These are phyloP conservation scores for Erythrophleum ivorense DNA, from an alignment of 331 rosid species.

Conservation along the genomic window DNA sequence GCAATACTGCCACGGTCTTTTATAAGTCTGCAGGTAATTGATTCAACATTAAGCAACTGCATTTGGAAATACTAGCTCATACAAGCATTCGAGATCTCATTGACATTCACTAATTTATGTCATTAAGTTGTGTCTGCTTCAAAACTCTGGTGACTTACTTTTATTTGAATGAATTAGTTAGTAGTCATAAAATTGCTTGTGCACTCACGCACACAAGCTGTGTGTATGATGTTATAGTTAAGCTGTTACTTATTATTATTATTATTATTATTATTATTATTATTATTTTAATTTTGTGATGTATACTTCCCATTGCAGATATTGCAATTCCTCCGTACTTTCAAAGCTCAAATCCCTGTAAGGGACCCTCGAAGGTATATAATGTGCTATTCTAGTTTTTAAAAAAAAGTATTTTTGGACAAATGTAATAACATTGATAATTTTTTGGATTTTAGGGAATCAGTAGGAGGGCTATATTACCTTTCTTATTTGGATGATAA, in stretches of 20 bases:
- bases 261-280: background rate
- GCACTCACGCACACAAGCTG: conserved; percentile 17
- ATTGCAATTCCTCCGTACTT: conserved; percentile 74
- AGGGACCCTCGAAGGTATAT: conserved; percentile 77
- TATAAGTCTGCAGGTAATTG: conserved; percentile 76
- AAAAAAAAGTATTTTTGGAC: conserved; percentile 1
- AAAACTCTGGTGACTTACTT: conserved; percentile 7
- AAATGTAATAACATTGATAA: conserved; percentile 1
- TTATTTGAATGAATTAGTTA: background rate
- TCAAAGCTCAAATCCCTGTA: conserved; percentile 80
- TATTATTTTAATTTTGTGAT: background rate
- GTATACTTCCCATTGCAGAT: conserved; percentile 55
- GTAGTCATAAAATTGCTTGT: background rate
- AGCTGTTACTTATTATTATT: background rate
- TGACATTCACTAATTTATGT: conserved; percentile 2
- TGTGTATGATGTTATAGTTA: conserved; percentile 2
- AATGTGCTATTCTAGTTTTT: background rate
- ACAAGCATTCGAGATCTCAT: background rate
- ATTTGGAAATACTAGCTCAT: conserved; percentile 13
- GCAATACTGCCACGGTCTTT: conserved; percentile 87
- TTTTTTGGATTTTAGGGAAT: conserved; percentile 52
- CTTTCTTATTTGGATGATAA: conserved; percentile 84
- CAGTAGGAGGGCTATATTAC: conserved; percentile 86
- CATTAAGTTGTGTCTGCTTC: conserved; percentile 9
- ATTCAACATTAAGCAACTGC: conserved; percentile 8